Percentiles rank a stretch among this genome's conserved stretches.
Conservation (phyloP, 306 rosid genomes). For the Cercis canadensis region DNA sequence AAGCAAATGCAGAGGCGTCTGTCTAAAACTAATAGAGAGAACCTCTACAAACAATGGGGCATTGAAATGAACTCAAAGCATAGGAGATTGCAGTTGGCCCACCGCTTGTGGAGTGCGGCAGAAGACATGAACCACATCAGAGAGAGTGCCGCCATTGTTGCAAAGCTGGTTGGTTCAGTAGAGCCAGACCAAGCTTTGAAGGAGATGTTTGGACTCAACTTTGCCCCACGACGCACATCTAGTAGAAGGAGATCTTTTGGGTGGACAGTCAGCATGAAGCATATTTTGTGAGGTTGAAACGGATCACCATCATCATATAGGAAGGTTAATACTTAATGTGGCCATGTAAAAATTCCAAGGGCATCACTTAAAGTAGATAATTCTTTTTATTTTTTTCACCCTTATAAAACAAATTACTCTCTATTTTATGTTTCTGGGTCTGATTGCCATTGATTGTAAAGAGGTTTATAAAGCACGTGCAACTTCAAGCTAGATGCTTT, state of each 20-base stretch:
- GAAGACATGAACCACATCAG: conserved; percentile 63
- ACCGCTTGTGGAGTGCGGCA: conserved; percentile 67
- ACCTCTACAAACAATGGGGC: conserved; percentile 76
- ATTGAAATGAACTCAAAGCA: conserved; percentile 62
- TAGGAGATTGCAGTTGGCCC: conserved; percentile 72
- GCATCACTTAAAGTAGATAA: conserved; percentile 38
- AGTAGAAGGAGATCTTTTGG: conserved; percentile 50
- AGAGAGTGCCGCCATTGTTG: conserved; percentile 81
- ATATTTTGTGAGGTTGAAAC: conserved; percentile 48
- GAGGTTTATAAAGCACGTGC: conserved; percentile 43
- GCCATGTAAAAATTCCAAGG: conserved; percentile 33
- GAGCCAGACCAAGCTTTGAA: conserved; percentile 83
- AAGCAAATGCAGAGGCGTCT: conserved; percentile 74
- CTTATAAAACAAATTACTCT: conserved; percentile 20
- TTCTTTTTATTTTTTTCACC: background rate
- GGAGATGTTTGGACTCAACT: conserved; percentile 99
- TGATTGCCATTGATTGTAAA: conserved; percentile 50
- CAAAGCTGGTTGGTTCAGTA: conserved; percentile 74
- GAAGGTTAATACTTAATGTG: conserved; percentile 26
- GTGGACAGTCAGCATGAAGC: conserved; percentile 55
- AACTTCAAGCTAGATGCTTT: conserved; percentile 24
- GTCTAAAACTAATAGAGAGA: conserved; percentile 64
- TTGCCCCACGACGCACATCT: conserved; percentile 62
- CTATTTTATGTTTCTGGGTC: conserved; percentile 33
- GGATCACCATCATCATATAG: conserved; percentile 5